Evolutionary conservation across 352 stramenopile genomes (phyloP).

Genomic region (Chrysophaeum taylorii): DNA sequence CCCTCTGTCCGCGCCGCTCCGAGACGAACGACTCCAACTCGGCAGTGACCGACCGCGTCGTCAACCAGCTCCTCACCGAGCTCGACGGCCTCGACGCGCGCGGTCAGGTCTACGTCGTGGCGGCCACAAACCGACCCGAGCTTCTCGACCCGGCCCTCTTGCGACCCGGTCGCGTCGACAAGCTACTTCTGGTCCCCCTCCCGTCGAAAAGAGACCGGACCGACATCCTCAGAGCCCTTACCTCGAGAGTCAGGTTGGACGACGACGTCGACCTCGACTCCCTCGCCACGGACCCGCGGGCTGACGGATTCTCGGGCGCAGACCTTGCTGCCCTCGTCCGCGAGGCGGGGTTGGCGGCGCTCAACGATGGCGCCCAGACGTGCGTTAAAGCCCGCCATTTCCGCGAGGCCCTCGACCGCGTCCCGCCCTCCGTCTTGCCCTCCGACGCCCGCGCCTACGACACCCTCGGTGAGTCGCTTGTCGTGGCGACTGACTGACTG

Average conservation of each 20-base stretch:
- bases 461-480: neutral
- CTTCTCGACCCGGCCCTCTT: slow-evolving; percentile 99
- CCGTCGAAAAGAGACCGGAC: too few species aligned
- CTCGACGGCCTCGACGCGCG: slow-evolving; percentile 95
- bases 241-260: slow-evolving; percentile 52
- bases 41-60: slow-evolving; percentile 72
- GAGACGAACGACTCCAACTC: slow-evolving; percentile 31
- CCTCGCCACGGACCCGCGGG: slow-evolving; percentile 70
- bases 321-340: slow-evolving; percentile 90
- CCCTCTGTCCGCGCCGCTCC: slow-evolving; percentile 80
- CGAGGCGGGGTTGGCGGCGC: slow-evolving; percentile 85
- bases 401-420: neutral
- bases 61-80: slow-evolving; percentile 97
- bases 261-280: slow-evolving; percentile 70
- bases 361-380: slow-evolving; percentile 49
- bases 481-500: too few species aligned
- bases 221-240: slow-evolving; percentile 86
- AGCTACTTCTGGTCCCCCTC: slow-evolving; percentile 94
- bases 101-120: slow-evolving; percentile 86
- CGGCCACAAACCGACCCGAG: slow-evolving; percentile 75
- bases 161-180: slow-evolving; percentile 91
- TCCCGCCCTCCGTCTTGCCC: slow-evolving; percentile 12
- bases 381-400: slow-evolving; percentile 18
- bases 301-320: slow-evolving; percentile 87
- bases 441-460: slow-evolving; percentile 7